Percentiles rank a stretch among this genome's conserved stretches.
phyloP scores from a whole-genome alignment of 192 early-diverging fungal genomes.

The Coemansia sp. region DNA sequence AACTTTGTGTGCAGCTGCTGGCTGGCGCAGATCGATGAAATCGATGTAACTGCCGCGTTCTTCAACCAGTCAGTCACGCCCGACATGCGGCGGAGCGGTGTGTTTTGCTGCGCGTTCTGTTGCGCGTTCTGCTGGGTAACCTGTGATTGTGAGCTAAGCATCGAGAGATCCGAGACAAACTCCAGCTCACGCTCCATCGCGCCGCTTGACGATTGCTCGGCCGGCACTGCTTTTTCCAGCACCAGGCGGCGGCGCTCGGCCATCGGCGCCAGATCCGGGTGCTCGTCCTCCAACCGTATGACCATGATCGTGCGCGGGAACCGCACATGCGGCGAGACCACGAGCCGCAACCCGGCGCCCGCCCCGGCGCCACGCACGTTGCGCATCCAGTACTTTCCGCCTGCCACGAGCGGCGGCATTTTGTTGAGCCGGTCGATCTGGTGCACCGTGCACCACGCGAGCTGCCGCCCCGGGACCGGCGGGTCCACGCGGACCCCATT shows the following conservation, averaged over 20 bases:
- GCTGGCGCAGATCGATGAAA: neutral
- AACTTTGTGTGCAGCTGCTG: conserved; percentile 6
- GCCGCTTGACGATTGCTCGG: too few species aligned
- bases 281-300: neutral
- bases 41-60: too few species aligned
- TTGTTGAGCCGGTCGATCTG: conserved; percentile 10
- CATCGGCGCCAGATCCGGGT: conserved; percentile 3
- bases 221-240: neutral
- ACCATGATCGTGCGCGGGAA: conserved; percentile 14
- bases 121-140: too few species aligned
- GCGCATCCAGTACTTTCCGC: conserved; percentile 10
- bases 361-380: neutral
- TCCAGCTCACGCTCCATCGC: neutral
- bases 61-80: too few species aligned
- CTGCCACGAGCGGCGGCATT: conserved; percentile 3
- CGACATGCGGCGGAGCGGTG: neutral
- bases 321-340: neutral
- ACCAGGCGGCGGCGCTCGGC: neutral
- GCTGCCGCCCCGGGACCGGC: neutral
- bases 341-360: neutral
- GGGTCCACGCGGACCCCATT: neutral
- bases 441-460: conserved; percentile 11
- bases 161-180: neutral
- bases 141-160: too few species aligned
- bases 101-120: neutral